These are phyloP conservation scores for Chlorella sp. DNA, from an alignment of 139 green algal species.

Conservation along the genomic window DNA sequence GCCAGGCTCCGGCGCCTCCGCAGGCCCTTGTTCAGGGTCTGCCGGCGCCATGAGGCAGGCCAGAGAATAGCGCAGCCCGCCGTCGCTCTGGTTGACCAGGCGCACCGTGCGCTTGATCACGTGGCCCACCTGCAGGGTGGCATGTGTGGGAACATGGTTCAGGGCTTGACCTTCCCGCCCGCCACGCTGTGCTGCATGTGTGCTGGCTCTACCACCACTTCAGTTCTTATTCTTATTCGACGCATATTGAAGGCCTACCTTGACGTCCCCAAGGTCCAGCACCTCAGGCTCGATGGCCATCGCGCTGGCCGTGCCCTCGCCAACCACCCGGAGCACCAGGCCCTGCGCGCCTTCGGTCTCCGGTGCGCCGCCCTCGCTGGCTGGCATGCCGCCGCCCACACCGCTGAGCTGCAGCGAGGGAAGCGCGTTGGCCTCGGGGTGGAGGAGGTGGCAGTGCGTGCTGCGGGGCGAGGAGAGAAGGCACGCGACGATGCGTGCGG, in stretches of 20 bases:
- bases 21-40: background rate
- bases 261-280: constrained; percentile 39
- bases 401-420: too few relatives aligned
- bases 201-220: too few relatives aligned
- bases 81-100: constrained; percentile 59
- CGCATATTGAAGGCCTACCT: background rate
- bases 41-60: constrained; percentile 6
- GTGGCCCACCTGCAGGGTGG: constrained; percentile 38
- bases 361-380: too few relatives aligned
- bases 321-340: constrained; percentile 37
- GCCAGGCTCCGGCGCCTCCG: background rate
- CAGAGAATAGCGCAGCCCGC: constrained; percentile 52
- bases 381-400: too few relatives aligned
- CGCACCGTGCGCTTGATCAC: constrained; percentile 23
- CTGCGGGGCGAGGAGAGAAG: too few relatives aligned
- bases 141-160: too few relatives aligned
- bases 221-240: too few relatives aligned
- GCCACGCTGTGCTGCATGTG: too few relatives aligned
- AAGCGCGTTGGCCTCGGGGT: too few relatives aligned
- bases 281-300: constrained; percentile 45
- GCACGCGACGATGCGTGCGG: too few relatives aligned
- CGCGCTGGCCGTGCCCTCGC: constrained; percentile 47
- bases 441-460: background rate
- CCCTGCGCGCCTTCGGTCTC: background rate
- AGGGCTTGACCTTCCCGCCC: too few relatives aligned